phyloP scores from a whole-genome alignment of 176 grass and related monocot genomes.

The Microstegium vimineum region DNA sequence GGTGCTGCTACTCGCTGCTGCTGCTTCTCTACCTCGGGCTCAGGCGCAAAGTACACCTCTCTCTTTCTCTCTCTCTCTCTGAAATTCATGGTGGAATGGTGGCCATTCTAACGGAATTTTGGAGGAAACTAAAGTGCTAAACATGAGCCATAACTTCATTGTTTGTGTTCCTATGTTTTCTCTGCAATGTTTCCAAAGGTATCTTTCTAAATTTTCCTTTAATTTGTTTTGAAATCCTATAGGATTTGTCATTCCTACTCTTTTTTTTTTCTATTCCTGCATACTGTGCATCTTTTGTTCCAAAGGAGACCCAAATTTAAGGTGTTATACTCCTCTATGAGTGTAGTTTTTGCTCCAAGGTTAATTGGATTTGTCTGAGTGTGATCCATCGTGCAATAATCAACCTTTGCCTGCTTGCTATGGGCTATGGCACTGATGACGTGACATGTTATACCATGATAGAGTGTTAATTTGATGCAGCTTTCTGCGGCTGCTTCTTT shows the following conservation, averaged over 20 bases:
- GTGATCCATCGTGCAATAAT: not conserved
- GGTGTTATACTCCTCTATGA: too few relatives aligned
- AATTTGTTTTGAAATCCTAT: not conserved
- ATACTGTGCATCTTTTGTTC: not conserved
- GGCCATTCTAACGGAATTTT: not conserved
- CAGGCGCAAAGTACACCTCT: not conserved
- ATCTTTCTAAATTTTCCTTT: not conserved
- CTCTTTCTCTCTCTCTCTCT: not conserved
- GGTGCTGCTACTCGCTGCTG: not conserved
- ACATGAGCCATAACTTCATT: not conserved
- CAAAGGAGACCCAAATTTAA: too few relatives aligned
- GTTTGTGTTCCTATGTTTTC: not conserved
- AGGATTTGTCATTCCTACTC: not conserved
- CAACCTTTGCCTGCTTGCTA: not conserved
- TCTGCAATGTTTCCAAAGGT: not conserved
- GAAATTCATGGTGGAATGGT: not conserved
- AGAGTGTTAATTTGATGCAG: too few relatives aligned
- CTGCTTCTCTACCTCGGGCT: not conserved
- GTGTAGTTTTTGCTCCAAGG: too few relatives aligned
- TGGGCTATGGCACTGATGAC: not conserved
- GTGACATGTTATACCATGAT: not conserved
- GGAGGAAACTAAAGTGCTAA: not conserved
- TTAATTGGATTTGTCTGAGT: too few relatives aligned
- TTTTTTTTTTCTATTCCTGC: not conserved
- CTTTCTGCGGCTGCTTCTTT: too few relatives aligned